Evolutionary conservation across 805 yeast species (phyloP), one percentile per base, ranked within the genome.

Genomic region (Saturnispora sanitii): DNA sequence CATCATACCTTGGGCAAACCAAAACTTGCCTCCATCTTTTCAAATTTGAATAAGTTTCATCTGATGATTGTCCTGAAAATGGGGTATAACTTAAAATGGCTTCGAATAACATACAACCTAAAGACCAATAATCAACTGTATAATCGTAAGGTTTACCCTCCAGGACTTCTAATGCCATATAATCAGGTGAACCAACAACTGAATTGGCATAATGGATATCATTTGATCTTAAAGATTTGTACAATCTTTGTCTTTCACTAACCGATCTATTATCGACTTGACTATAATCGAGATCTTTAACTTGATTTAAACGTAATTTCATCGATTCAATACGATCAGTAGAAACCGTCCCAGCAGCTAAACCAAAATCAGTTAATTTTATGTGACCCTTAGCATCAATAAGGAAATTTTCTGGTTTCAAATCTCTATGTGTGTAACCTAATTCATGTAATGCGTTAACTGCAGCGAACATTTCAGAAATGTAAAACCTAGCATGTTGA

Each of bases 41-140:
- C 61, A 92, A 70, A 56, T 92, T 92, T 50, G 86, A 75, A 60
- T 94, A 92, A 0, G 98, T 92, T 59, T 92, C 98, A 54, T 92
- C 95, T 30, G 94, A 83, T 31, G 84, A 76, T 32, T 87, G 76
- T 3, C 98, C 99, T 32, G 95, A 80, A 57, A 92, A 92, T 34
- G 99, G 99, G 3, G 99, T 94, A 61, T 85, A 92, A 0, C 98
- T 97, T 48, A 92, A 92, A 43, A 92, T 73, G 35, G 96, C 84
- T 64, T 92, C 99, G 58, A 90, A 92, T 30, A 92, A 67, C 80
- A 92, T 92, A 63, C 98, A 92, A 4, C 98, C 99, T 44, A 92
- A 68, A 0, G 97, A 88, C 99, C 99, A 92, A 60, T 92, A 92
- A 66, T 92, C 99, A 43, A 94, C 94, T 13, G 98, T 90, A 58